Evolutionary conservation across 2,329 filamentous ascomycete species (phyloP).

Genomic region (Cadophora luteo-olivacea): DNA sequence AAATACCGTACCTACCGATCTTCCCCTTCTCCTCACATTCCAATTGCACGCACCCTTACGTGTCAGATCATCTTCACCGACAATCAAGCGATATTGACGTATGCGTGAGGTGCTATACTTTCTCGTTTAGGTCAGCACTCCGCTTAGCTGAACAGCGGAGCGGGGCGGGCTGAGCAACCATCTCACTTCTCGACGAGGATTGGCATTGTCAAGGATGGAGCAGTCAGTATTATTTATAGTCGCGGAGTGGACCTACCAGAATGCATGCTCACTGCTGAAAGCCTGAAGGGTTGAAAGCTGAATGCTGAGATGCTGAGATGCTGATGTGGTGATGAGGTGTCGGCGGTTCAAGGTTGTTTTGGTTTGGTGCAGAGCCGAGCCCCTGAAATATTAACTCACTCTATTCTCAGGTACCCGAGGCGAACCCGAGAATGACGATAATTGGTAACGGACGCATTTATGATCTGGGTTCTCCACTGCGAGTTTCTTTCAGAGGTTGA

Average conservation of each 20-base stretch:
- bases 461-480: not conserved
- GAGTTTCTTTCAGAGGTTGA: not conserved
- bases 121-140: not conserved
- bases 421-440: not conserved
- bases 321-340: not conserved
- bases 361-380: not conserved
- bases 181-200: not conserved
- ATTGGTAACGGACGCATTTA: not conserved
- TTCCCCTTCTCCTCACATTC: not conserved
- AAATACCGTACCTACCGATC: not conserved
- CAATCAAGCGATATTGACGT: not conserved
- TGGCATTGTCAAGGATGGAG: not conserved
- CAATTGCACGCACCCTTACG: not conserved
- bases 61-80: not conserved
- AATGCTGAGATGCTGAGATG: not conserved
- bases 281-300: not conserved
- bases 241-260: too few species aligned
- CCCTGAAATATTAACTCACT: not conserved
- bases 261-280: not conserved
- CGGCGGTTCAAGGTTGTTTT: not conserved
- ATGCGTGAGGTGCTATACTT: not conserved
- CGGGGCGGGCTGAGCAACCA: constrained; percentile 3
- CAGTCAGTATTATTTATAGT: not conserved
- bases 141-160: not conserved
- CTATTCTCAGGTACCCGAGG: not conserved